phyloP scores from a whole-genome alignment of 2,329 filamentous ascomycete genomes.

The Stenocarpella maydis region DNA sequence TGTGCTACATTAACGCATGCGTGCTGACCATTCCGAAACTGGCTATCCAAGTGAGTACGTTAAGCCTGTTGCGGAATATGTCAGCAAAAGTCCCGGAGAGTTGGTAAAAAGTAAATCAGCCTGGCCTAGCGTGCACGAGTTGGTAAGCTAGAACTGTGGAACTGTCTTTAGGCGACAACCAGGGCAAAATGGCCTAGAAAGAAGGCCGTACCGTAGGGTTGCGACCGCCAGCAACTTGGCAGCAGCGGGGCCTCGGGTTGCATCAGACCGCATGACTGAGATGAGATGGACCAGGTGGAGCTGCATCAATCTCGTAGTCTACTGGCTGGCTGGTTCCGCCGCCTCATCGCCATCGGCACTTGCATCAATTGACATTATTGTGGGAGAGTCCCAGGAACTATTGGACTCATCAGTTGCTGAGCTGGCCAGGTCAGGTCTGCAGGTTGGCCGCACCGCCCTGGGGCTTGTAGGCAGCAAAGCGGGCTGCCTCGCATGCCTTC shows the following conservation, averaged over 20 bases:
- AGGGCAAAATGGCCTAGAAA: neutral
- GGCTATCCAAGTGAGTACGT: no score
- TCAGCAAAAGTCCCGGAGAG: neutral
- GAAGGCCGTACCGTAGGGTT: neutral
- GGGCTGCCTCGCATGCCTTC: slow-evolving; percentile 13
- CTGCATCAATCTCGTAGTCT: neutral
- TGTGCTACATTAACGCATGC: no score
- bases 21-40: neutral
- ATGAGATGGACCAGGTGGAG: no score
- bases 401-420: neutral
- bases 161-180: neutral
- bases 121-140: neutral
- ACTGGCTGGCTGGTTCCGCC: neutral
- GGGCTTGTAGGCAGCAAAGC: slow-evolving; percentile 24
- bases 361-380: neutral
- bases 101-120: neutral
- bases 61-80: no score
- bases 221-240: slow-evolving; percentile 8
- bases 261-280: neutral
- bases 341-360: neutral
- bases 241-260: neutral
- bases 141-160: no score
- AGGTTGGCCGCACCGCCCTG: slow-evolving; percentile 20
- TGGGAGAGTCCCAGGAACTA: neutral
- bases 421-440: neutral